phyloP scores from a whole-genome alignment of 345 rosid genomes.

The Aurinia saxatilis region DNA sequence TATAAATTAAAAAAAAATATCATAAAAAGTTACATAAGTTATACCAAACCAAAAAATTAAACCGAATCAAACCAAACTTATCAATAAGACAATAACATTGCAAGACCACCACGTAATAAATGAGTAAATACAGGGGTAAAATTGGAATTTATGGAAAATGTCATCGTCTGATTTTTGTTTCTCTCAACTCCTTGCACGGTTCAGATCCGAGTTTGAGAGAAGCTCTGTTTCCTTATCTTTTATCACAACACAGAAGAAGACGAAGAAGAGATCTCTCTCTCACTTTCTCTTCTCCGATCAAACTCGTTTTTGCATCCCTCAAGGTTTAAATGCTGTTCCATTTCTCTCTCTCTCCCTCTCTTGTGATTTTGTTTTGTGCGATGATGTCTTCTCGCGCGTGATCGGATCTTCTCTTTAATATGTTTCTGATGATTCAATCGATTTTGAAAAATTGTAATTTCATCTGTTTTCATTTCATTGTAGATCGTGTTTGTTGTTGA shows the following conservation, averaged over 20 bases:
- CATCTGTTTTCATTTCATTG: constrained; percentile 2
- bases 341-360: background rate
- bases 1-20: too few relatives aligned
- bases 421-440: background rate
- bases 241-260: background rate
- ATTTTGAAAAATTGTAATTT: background rate
- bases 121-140: background rate
- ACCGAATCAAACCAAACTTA: too few relatives aligned
- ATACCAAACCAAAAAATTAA: too few relatives aligned
- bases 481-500: constrained; percentile 17
- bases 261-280: constrained; percentile 4
- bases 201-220: constrained; percentile 23
- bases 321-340: background rate
- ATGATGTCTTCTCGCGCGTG: background rate
- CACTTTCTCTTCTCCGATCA: constrained; percentile 6
- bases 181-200: background rate
- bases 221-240: constrained; percentile 16
- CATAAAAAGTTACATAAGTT: too few relatives aligned
- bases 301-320: too few relatives aligned
- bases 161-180: constrained; percentile 9
- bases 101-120: background rate
- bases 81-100: too few relatives aligned
- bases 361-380: background rate
- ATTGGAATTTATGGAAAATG: background rate
- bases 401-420: background rate